Evolutionary conservation across 1,139 yeast genomes (phyloP), one percentile per base, ranked within the genome.

Genomic region (Debaryomyces udenii): DNA sequence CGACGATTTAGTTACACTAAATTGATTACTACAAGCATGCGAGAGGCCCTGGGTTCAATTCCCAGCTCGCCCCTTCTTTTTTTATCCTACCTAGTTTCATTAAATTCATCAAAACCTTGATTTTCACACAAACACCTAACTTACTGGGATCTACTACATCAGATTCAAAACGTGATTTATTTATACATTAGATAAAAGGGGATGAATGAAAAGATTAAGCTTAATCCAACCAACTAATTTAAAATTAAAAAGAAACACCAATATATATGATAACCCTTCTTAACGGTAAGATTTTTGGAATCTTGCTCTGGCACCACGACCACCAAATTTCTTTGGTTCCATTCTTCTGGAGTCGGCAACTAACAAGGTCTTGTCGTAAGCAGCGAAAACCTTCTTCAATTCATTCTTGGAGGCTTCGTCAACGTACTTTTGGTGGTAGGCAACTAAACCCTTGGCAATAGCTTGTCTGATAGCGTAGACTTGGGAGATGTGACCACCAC

Each of bases 251-350:
- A 27, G 34, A 34, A 30, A 31, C 33, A 32, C 42, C 34, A 39
- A 41, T 35, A 42, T 32, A 33, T 33, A 28, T 23, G 38, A 39
- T 35, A 39, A 32, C 37, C 46, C 42, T 44, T 47, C 53, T 83
- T 91, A 93, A 90, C 99, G 99, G 95, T 93, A 93, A 77, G 99
- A 93, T 80, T 93, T 93, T 85, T 93, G 99, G 97, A 88, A 93
- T 83, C 98, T 91, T 74, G 99, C 94, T 83, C 99, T 93, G 81
- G 99, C 99, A 89, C 99, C 99, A 80, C 95, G 96, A 85, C 99
- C 99, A 84, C 99, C 99, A 82, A 91, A 93, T 84, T 93, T 93
- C 97, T 93, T 93, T 86, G 99, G 99, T 83, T 93, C 99, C 86
- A 91, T 86, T 86, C 96, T 93, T 87, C 99, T 90, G 68, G 98